Evolutionary conservation across 2,329 filamentous ascomycete species (phyloP).

Genomic region (Celoporthe dispersa): DNA sequence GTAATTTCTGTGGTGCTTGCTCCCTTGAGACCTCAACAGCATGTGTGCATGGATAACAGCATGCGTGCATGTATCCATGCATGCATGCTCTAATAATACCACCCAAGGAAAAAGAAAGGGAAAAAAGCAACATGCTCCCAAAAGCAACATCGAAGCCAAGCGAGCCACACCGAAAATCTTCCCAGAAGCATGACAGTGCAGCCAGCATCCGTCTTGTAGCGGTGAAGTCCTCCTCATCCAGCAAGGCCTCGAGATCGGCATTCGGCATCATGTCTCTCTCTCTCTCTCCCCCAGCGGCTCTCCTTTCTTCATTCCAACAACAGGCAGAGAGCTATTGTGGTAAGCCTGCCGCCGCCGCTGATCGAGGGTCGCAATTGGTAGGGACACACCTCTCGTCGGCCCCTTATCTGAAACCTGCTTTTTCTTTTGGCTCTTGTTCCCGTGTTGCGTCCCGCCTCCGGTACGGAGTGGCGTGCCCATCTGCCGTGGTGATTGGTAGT

Average conservation of each 20-base stretch:
- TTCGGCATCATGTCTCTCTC: neutral
- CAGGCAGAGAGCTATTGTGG: no score
- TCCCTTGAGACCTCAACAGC: neutral
- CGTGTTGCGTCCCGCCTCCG: neutral
- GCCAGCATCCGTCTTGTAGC: neutral
- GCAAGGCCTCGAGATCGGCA: neutral
- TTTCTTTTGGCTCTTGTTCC: neutral
- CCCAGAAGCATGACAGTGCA: neutral
- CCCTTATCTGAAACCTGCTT: neutral
- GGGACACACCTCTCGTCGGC: neutral
- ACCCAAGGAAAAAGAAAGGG: neutral
- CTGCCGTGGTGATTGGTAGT: neutral
- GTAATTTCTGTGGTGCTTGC: neutral
- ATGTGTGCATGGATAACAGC: no score
- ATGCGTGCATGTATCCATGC: neutral
- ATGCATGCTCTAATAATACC: neutral
- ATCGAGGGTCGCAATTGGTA: neutral
- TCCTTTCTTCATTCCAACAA: neutral
- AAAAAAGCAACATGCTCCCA: neutral
- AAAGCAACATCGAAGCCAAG: neutral
- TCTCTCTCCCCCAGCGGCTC: neutral
- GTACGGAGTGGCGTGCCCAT: neutral
- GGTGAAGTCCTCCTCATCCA: neutral
- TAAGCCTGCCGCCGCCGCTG: no score
- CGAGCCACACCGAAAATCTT: neutral